phyloP scores from a whole-genome alignment of 2,329 filamentous ascomycete species.

The Thermochaetoides dissita region DNA sequence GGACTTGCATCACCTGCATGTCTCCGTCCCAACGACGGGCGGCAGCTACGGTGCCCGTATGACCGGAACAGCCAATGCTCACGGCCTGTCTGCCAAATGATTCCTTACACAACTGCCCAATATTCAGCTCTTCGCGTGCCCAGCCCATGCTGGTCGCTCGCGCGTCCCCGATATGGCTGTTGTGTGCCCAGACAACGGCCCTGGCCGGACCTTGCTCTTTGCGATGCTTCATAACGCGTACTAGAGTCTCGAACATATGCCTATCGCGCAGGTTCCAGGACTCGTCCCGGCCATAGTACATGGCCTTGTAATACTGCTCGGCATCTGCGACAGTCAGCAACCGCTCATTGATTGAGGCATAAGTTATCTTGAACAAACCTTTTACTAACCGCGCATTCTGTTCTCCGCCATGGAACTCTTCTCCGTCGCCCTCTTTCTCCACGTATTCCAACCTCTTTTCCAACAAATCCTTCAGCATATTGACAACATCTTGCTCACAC shows the following conservation, averaged over 20 bases:
- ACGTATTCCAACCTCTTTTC: slow-evolving; percentile 27
- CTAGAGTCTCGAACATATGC: slow-evolving; percentile 36
- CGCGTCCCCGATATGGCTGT: slow-evolving; percentile 40
- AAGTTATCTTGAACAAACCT: slow-evolving; percentile 8
- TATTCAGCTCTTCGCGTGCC: slow-evolving; percentile 30
- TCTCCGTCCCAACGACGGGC: slow-evolving; percentile 36
- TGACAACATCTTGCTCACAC: slow-evolving; percentile 31
- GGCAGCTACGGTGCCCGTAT: slow-evolving; percentile 37
- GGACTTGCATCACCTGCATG: slow-evolving; percentile 34
- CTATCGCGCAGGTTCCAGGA: slow-evolving; percentile 38
- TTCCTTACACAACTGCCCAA: slow-evolving; percentile 39
- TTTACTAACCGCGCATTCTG: slow-evolving; percentile 35
- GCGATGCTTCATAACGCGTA: slow-evolving; percentile 28
- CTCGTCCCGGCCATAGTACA: slow-evolving; percentile 34
- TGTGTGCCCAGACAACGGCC: slow-evolving; percentile 40
- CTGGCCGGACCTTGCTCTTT: slow-evolving; percentile 21
- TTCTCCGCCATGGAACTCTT: slow-evolving; percentile 33
- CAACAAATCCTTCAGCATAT: slow-evolving; percentile 31
- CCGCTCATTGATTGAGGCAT: background rate
- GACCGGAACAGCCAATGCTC: slow-evolving; percentile 29
- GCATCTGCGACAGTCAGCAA: slow-evolving; percentile 22
- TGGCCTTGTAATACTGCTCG: slow-evolving; percentile 36
- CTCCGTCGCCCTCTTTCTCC: slow-evolving; percentile 22
- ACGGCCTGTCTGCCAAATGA: slow-evolving; percentile 19
- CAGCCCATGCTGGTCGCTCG: slow-evolving; percentile 34